Base-by-base conservation (phyloP, 352 stramenopile species). In the Globisporangium nagaii region DNA sequence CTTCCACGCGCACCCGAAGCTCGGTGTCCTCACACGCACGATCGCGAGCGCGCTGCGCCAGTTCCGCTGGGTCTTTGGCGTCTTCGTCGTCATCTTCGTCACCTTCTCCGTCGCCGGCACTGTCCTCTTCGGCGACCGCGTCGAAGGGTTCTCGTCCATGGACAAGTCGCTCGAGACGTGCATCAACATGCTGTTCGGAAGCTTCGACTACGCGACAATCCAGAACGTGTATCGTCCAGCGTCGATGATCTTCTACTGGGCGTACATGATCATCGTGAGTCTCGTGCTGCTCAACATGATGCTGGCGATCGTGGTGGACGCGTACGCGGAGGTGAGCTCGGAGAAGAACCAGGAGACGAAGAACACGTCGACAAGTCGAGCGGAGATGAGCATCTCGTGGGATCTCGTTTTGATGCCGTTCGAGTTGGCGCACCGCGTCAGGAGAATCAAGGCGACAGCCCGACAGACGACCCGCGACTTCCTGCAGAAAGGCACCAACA, bases 211-310 rank as follows among this genome's bases (percentile, higher is more conserved):
- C 45, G 28, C 37, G 6, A 69, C 55, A 2, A 82, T 85, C 37
- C 65, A 72, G 25, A 53, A 75, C 48, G 48, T 83, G 11, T 65
- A 80, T 43, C 19, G 57, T 0, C 75, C 65, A 0, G 59, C 80
- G 5, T 73, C 66, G 5, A 75, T 83, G 63, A 39, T 88, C 17
- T 88, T 77, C 65, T 88, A 88, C 59, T 84, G 77, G 77, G 45
- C 50, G 6, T 84, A 83, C 59, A 82, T 88, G 70, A 60, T 84
- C 36, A 64, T 86, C 4, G 70, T 86, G 36, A 77, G 68, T 31
- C 76, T 89, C 42, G 64, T 87, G 25, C 57, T 88, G 46, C 68
- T 88, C 32, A 88, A 86, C 53, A 83, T 88, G 63, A 85, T 88
- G 70, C 71, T 88, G 35, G 77, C 77, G 19, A 88, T 88, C 40